A percentile compares a stretch with the other conserved stretches of the same genome.
Evolutionary conservation across 768 basidiomycete genomes (phyloP).

Genomic region (Strobilomyces dryophilus): DNA sequence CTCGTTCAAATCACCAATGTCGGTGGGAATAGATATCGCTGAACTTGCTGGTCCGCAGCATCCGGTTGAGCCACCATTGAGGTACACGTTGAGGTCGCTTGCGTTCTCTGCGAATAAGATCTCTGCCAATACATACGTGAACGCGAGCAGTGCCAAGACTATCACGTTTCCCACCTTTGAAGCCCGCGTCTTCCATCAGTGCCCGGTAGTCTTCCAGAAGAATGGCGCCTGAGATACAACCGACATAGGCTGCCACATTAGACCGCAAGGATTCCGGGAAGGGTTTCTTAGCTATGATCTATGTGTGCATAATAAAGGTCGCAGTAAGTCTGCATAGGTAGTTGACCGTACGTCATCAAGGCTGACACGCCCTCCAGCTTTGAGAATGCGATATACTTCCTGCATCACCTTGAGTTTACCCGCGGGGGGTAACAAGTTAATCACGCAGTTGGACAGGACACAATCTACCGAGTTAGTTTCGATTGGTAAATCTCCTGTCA

Average conservation of each 20-base stretch:
- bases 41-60: slow-evolving; percentile 2
- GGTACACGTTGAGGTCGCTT: slow-evolving; percentile 40
- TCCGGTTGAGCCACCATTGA: slow-evolving; percentile 10
- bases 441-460: slow-evolving; percentile 54
- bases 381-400: slow-evolving; percentile 48
- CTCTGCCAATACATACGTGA: slow-evolving; percentile 28
- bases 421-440: slow-evolving; percentile 43
- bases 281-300: slow-evolving; percentile 46
- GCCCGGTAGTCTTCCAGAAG: slow-evolving; percentile 34
- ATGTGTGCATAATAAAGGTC: not conserved
- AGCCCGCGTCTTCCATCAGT: slow-evolving; percentile 38
- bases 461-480: slow-evolving; percentile 47
- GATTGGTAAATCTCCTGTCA: slow-evolving; percentile 46
- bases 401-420: slow-evolving; percentile 42
- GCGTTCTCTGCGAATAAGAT: slow-evolving; percentile 36
- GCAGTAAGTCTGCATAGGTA: no score
- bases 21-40: not conserved
- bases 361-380: slow-evolving; percentile 52
- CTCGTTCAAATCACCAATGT: slow-evolving; percentile 37
- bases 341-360: slow-evolving; percentile 44
- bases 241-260: slow-evolving; percentile 39
- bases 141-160: not conserved
- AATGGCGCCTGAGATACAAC: slow-evolving; percentile 48
- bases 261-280: slow-evolving; percentile 41
- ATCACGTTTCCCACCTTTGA: slow-evolving; percentile 31